Evolutionary conservation across 2,329 filamentous ascomycete genomes (phyloP), one percentile per base, ranked within the genome.

Genomic region (Fusarium cyanostomum): DNA sequence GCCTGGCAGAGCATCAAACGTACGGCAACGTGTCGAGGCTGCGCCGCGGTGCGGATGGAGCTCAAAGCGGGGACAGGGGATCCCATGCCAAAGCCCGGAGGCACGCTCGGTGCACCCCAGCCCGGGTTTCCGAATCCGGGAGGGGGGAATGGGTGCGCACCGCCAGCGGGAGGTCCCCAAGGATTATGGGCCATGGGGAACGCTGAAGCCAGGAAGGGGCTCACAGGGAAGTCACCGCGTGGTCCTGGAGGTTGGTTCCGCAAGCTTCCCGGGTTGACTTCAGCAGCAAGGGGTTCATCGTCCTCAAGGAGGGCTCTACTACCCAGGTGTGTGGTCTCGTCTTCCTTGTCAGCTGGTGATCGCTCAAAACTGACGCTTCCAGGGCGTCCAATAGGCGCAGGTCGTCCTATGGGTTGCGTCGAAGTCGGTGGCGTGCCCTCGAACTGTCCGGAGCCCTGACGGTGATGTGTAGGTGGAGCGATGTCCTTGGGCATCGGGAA

Each of bases 301-400:
- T 96, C 93, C 60, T 89, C 89, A 42, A 98, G 81, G 11, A 99
- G 81, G 11, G 94, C 95, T 69, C 92, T 94, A 76, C 94, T 98
- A 11, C 95, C 95, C 24, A 99, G 83, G 69, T 95, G 93, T 59
- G 89, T 86, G 62, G 88, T 90, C 52, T 92, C 86, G 52, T 94
- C 92, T 16, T 92, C 80, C 53, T 89, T 88, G 26, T 80, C 78
- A 24, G 83, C 81, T 43, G 69, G 70, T 45, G 79, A 79, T 39
- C 82, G 82, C 12, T 84, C 84, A 42, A 85, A 82, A 13, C 82
- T 83, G 21, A 86, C 86, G 74, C 93, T 97, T 13, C 89, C 89
- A 1, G 95, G 94, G 30, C 93, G 86, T 62, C 94, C 92, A 63
- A 98, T 97, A 1, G 94, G 94, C 21, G 91, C 87, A 24, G 94